Base-by-base conservation (phyloP, 169 alveolate genomes). In the Plasmodium falciparum region DNA sequence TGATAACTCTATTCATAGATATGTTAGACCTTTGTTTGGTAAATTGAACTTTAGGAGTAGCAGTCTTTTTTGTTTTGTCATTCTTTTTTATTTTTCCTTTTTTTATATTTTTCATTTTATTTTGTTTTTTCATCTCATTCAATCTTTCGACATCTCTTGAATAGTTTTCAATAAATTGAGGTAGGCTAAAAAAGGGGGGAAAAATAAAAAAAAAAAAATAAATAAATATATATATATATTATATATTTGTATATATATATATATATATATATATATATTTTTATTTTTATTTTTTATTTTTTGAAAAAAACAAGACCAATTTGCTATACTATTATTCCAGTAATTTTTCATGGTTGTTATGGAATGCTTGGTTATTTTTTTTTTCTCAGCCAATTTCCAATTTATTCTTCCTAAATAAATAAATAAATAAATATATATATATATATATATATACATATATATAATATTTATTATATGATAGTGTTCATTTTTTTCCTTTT, bases 271-370 rank as follows among this genome's bases (percentile, higher is more conserved):
- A 13, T 58, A 58, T 58, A 24, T 63, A 8, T n/a, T n/a, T n/a
- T n/a, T n/a, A n/a, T n/a, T n/a, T n/a, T n/a, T n/a, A n/a, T n/a
- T n/a, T n/a, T n/a, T n/a, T n/a, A n/a, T n/a, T 45, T 15, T 58
- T 45, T 49, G 63, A 61, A 75, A 2, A 8, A 33, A 61, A 54
- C 39, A 15, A 49, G 65, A 75, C 88, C 88, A 52, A 67, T 61
- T 75, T 62, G 88, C 88, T 75, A 75, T 75, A 67, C 74, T 75
- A 67, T 75, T 47, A 67, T 75, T 75, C 88, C 88, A 75, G 8
- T 45, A 75, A 75, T 75, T 75, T 75, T 75, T 75, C 88, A 75
- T 75, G 17, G 75, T 75, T 52, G 61, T 75, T 75, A 75, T 59
- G 39, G 88, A 49, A 54, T 75, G 63, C 63, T 75, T 75, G 17